Base-by-base conservation (phyloP, 2,329 filamentous ascomycete genomes). In the Pyrenophora tritici-repentis region DNA sequence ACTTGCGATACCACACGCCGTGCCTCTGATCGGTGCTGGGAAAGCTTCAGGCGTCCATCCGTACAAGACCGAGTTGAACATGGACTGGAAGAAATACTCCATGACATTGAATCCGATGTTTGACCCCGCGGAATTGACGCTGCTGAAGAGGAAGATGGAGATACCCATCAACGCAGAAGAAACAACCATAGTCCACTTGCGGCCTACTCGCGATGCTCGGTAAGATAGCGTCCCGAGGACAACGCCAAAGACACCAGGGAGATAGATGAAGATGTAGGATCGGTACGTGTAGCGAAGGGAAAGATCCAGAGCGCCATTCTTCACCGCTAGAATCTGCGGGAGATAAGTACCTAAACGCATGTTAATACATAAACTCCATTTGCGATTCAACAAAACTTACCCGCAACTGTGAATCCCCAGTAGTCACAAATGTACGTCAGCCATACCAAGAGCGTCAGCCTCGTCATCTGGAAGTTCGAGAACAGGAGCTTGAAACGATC, bases 241-340 rank as follows among this genome's bases (percentile, higher is more conserved):
- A 1, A 83, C 81, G 17, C 79, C 81, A 0, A 81, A 50, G 7
- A 81, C 77, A 2, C 81, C 80, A 0, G 80, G 80, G 0, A 77
- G 71, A 65, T 83, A 83, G 2, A 81, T 83, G 59, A 79, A 80
- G 29, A 83, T 76, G 63, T 83, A 83, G 3, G 75, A 78, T 14
- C 78, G 76, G 56, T 83, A 83, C 0, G 80, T 83, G 59, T 75
- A 62, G 43, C 65, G 61, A 9, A 83, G 73, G 2, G 76, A 75
- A 3, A 79, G 70, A 3, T 74, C 59, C 9, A 76, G 70, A 0
- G 70, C 71, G 12, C 76, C 76, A 48, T 83, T 82, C 59, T 83
- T 83, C n/a, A 77, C 55, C 3, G 79, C 78, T 2, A 83, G 68
- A 41, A 83, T 81, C 2, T 73, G 71, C 0, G 80, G 81, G 4